These are phyloP conservation scores for Metschnikowia henanensis DNA, from an alignment of 805 yeast species.

Conservation along the genomic window DNA sequence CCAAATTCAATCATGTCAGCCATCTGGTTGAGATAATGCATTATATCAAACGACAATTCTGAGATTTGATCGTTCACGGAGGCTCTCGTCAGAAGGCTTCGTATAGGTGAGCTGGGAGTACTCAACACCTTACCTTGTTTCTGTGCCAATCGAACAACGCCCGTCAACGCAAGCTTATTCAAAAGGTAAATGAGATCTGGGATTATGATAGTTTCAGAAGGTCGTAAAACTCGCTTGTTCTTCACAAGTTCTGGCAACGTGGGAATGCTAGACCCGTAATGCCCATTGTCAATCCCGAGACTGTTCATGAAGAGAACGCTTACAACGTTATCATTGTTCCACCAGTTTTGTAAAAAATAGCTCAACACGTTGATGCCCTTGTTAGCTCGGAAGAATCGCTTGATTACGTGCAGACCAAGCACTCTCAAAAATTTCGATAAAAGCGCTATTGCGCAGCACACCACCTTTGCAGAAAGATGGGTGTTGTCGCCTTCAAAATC, in stretches of 20 bases:
- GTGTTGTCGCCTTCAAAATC: constrained; percentile 25
- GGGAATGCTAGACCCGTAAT: constrained; percentile 3
- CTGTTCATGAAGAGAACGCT: constrained; percentile 44
- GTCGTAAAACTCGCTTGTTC: constrained; percentile 3
- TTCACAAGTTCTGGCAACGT: constrained; percentile 9
- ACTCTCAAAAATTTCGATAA: constrained; percentile 49
- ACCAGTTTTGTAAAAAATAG: constrained; percentile 45
- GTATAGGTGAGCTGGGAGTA: constrained; percentile 34
- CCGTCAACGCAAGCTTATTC: constrained; percentile 35
- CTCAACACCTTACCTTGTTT: constrained; percentile 32
- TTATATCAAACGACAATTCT: constrained; percentile 29
- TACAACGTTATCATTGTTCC: constrained; percentile 48
- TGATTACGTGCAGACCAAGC: constrained; percentile 47
- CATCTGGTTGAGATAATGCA: constrained; percentile 38
- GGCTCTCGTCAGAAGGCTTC: constrained; percentile 2
- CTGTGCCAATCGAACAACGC: constrained; percentile 28
- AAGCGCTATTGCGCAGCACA: constrained; percentile 42
- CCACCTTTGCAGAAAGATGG: constrained; percentile 31
- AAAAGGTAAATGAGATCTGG: constrained; percentile 47
- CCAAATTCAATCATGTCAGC: constrained; percentile 32
- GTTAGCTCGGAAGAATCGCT: constrained; percentile 46
- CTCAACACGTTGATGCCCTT: constrained; percentile 53
- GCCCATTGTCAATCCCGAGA: constrained; percentile 38
- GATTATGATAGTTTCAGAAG: constrained; percentile 20
- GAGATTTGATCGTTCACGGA: constrained; percentile 16